These are phyloP conservation scores for Penicillium angulare DNA, from an alignment of 495 filamentous ascomycete genomes.

Conservation along the genomic window DNA sequence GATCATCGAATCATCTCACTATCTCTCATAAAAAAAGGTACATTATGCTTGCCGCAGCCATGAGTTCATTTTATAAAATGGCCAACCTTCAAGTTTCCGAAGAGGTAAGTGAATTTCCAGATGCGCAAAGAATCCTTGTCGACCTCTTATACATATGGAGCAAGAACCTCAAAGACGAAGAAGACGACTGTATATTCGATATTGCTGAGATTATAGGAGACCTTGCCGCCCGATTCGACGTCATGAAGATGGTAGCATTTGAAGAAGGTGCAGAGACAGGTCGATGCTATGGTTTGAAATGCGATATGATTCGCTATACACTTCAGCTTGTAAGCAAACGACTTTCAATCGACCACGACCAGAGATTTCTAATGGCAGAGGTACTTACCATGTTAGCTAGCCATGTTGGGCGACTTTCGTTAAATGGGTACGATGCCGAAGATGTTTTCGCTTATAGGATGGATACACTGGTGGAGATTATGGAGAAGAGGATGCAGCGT, in stretches of 20 bases:
- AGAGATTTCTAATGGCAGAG: neutral
- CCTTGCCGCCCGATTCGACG: neutral
- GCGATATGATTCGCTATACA: neutral
- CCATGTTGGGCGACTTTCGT: neutral
- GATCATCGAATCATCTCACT: too few species aligned
- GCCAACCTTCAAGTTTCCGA: too few species aligned
- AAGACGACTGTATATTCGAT: neutral
- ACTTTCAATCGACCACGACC: neutral
- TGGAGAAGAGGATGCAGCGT: neutral
- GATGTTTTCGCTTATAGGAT: neutral
- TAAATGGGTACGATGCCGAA: neutral
- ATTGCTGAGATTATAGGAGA: neutral
- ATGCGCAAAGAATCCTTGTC: neutral
- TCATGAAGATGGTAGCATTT: neutral
- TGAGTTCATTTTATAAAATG: too few species aligned
- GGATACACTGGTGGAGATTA: neutral
- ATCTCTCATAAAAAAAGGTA: too few species aligned
- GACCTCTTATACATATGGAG: neutral
- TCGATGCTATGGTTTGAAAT: neutral
- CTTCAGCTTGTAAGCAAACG: neutral
- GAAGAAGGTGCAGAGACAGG: neutral
- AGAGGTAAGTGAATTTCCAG: neutral
- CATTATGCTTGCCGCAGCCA: too few species aligned
- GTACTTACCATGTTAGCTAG: neutral
- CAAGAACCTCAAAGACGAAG: neutral